These are phyloP conservation scores for Eucalyptus tenuipes DNA, from an alignment of 345 rosid genomes.

Conservation along the genomic window DNA sequence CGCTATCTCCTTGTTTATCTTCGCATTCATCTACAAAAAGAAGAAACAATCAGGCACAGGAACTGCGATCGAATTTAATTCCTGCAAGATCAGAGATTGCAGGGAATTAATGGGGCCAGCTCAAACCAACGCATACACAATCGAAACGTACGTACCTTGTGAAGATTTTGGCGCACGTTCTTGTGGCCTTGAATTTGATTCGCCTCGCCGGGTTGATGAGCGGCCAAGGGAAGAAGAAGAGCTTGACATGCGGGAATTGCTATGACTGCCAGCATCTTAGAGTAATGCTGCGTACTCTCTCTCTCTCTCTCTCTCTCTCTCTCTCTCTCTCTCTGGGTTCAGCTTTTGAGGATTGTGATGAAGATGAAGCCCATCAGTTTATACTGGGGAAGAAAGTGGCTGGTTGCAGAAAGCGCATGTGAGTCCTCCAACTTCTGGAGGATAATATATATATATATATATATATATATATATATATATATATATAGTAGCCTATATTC, in stretches of 20 bases:
- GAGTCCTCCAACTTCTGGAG: not conserved
- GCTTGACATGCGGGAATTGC: not conserved
- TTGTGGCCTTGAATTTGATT: not conserved
- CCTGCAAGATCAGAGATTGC: not conserved
- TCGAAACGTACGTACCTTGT: constrained; percentile 8
- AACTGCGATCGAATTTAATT: not conserved
- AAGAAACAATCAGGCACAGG: not conserved
- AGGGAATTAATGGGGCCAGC: not conserved
- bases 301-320: not conserved
- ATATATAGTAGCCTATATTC: not conserved
- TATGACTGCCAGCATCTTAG: not conserved
- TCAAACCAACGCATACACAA: not conserved
- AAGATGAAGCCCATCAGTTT: not conserved
- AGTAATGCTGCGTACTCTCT: not conserved
- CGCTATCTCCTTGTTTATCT: constrained; percentile 32
- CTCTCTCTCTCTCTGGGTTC: not conserved
- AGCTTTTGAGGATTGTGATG: not conserved
- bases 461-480: not conserved
- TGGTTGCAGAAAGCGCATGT: not conserved
- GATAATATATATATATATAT: not conserved
- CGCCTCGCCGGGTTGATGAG: not conserved
- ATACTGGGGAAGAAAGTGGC: not conserved
- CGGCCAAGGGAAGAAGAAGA: not conserved
- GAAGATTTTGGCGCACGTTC: not conserved
- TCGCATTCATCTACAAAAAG: constrained; percentile 22